A percentile compares a stretch with the other conserved stretches of the same genome.
These are phyloP conservation scores for Leucocoprinus sp. DNA, from an alignment of 768 basidiomycete species.

Conservation along the genomic window DNA sequence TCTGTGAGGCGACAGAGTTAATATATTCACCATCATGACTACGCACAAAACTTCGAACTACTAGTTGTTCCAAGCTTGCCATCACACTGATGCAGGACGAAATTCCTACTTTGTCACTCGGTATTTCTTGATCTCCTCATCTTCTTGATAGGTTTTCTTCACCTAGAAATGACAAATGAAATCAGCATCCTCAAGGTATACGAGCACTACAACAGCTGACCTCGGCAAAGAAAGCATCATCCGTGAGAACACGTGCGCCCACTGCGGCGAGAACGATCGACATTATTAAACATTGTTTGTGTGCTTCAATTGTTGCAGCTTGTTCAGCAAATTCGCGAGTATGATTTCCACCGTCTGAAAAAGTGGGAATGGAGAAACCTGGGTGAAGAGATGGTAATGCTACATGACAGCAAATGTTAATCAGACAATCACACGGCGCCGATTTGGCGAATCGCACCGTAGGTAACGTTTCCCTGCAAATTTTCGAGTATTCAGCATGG, in stretches of 20 bases:
- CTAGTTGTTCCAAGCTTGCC: no score
- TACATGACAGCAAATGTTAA: constrained; percentile 14
- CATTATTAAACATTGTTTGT: constrained; percentile 58
- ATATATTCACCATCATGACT: neutral
- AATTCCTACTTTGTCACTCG: neutral
- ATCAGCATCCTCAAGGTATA: neutral
- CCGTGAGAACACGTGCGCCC: constrained; percentile 62
- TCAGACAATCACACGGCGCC: neutral
- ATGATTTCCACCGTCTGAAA: constrained; percentile 68
- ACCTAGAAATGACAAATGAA: neutral
- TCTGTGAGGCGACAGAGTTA: no score
- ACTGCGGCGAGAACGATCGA: constrained; percentile 66
- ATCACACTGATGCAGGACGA: no score
- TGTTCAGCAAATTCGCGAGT: constrained; percentile 60
- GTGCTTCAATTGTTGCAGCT: constrained; percentile 52
- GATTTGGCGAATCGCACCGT: constrained; percentile 36
- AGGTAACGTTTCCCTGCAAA: constrained; percentile 63
- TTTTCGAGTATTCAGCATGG: neutral
- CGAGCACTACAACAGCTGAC: constrained; percentile 22
- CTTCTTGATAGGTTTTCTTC: neutral
- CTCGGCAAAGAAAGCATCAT: constrained; percentile 52
- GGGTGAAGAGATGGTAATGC: constrained; percentile 67
- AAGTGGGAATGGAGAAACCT: constrained; percentile 71
- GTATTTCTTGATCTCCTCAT: neutral
- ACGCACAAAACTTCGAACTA: neutral